These are phyloP conservation scores for Thelonectria olida DNA, from an alignment of 2,329 filamentous ascomycete genomes.

Conservation along the genomic window DNA sequence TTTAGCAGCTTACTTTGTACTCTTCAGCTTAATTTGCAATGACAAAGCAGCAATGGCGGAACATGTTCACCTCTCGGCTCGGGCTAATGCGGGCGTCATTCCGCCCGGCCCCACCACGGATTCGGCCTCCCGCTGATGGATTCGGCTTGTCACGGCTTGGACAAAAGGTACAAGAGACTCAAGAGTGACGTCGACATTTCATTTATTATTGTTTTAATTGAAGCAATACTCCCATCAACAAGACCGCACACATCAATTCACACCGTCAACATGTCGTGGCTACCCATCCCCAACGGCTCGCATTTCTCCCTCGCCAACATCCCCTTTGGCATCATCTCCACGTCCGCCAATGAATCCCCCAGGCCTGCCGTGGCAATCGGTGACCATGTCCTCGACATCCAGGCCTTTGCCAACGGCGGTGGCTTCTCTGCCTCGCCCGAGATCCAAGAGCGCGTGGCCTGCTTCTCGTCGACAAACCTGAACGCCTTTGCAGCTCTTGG, in stretches of 20 bases:
- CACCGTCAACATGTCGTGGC: constrained; percentile 39
- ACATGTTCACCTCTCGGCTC: background rate
- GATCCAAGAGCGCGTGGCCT: constrained; percentile 35
- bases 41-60: too few relatives aligned
- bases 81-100: constrained; percentile 22
- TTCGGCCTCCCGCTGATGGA: constrained; percentile 4
- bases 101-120: constrained; percentile 21
- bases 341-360: constrained; percentile 61
- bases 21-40: too few relatives aligned
- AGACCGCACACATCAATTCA: background rate
- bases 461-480: constrained; percentile 42
- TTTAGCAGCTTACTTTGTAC: too few relatives aligned
- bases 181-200: constrained; percentile 18
- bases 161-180: background rate
- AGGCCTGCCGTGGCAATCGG: constrained; percentile 79
- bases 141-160: constrained; percentile 19
- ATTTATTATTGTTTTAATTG: background rate
- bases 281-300: constrained; percentile 45
- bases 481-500: constrained; percentile 62
- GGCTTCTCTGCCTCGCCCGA: constrained; percentile 49
- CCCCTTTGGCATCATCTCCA: constrained; percentile 84
- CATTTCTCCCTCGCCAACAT: constrained; percentile 74
- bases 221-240: background rate
- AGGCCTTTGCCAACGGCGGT: constrained; percentile 60
- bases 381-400: constrained; percentile 75